Conservation (phyloP, 2,329 filamentous ascomycete species). For the Pestalotiopsis sp. region DNA sequence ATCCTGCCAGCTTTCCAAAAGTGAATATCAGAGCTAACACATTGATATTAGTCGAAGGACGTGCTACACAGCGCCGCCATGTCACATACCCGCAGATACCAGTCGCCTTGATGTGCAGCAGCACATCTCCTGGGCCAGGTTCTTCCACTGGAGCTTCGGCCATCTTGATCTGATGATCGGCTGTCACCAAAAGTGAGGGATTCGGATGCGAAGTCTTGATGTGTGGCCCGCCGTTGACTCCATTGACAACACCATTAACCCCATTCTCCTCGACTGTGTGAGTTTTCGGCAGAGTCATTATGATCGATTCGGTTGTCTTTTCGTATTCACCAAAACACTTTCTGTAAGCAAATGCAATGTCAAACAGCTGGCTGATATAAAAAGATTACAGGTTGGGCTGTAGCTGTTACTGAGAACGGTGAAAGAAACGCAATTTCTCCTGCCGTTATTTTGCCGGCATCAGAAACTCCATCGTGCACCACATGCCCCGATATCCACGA, state of each 20-base stretch:
- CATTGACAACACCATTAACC: constrained; percentile 1
- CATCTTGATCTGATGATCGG: constrained; percentile 59
- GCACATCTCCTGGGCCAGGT: constrained; percentile 55
- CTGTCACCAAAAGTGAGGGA: constrained; percentile 61
- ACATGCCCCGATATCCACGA: not conserved
- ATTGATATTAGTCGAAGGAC: not conserved
- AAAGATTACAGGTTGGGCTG: not conserved
- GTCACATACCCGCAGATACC: constrained; percentile 62
- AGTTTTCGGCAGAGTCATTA: not conserved
- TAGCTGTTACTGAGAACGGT: not conserved
- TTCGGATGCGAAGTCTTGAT: constrained; percentile 35
- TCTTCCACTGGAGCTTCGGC: constrained; percentile 59
- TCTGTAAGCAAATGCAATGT: not conserved
- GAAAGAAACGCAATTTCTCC: not conserved
- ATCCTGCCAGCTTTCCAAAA: constrained; percentile 69
- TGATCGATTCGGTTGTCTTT: not conserved
- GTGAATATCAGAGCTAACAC: constrained; percentile 63
- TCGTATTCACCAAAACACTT: not conserved
- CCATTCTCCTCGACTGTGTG: not conserved
- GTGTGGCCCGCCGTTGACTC: not conserved
- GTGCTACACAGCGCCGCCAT: not conserved
- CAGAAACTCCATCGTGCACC: not conserved
- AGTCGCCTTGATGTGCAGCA: constrained; percentile 64
- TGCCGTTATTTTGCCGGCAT: not conserved
- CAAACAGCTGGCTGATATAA: not conserved